Conservation (phyloP, 2,329 filamentous ascomycete species). For the Xylariomycetidae sp. region DNA sequence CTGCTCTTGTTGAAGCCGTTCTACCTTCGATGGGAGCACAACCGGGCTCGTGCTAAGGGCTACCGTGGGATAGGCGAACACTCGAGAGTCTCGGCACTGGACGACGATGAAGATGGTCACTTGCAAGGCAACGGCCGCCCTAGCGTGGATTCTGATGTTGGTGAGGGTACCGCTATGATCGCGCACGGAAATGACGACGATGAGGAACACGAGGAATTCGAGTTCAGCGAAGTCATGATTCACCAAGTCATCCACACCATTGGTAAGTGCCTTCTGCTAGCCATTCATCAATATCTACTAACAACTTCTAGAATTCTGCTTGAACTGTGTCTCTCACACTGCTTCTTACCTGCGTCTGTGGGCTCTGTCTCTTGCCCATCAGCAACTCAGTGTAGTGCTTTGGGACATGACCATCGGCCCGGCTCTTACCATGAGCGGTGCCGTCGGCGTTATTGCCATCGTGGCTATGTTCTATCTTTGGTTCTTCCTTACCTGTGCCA, state of each 20-base stretch:
- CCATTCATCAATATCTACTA: background rate
- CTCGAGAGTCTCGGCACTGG: slow-evolving; percentile 80
- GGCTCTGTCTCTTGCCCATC: slow-evolving; percentile 94
- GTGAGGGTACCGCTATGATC: slow-evolving; percentile 49
- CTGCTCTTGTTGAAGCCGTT: slow-evolving; percentile 93
- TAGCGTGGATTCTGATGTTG: slow-evolving; percentile 60
- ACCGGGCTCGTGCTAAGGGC: slow-evolving; percentile 76
- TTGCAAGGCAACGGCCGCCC: slow-evolving; percentile 55
- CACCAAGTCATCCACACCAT: slow-evolving; percentile 99
- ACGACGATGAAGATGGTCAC: slow-evolving; percentile 67
- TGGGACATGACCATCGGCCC: slow-evolving; percentile 92
- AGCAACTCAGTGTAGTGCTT: slow-evolving; percentile 91
- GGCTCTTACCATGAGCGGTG: slow-evolving; percentile 62
- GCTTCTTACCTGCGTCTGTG: slow-evolving; percentile 97
- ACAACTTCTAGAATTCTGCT: slow-evolving; percentile 71
- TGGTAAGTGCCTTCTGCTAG: slow-evolving; percentile 50
- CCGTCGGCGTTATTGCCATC: slow-evolving; percentile 69
- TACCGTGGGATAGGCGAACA: slow-evolving; percentile 92
- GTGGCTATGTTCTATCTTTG: slow-evolving; percentile 81
- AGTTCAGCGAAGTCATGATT: slow-evolving; percentile 96
- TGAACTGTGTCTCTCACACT: slow-evolving; percentile 98
- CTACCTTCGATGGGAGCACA: slow-evolving; percentile 91
- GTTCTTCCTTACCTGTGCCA: slow-evolving; percentile 76
- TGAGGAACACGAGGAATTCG: slow-evolving; percentile 91
- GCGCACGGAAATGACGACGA: slow-evolving; percentile 55